Conservation (phyloP, 257 asterid genomes). For the Gentiana dahurica region DNA sequence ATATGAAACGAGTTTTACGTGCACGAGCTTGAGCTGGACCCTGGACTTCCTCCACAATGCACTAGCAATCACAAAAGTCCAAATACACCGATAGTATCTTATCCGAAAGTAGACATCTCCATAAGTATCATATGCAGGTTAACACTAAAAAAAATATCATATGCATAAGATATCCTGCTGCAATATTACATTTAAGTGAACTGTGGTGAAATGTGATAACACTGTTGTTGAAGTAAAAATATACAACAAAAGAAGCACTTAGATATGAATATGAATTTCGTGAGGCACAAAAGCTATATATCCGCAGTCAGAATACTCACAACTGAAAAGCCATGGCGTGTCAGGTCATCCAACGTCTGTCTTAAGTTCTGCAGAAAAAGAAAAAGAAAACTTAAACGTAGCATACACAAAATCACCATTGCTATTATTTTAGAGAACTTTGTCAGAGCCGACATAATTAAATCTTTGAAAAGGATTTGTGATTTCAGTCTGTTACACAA, state of each 20-base stretch:
- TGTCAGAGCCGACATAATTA: neutral
- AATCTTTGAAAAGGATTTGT: neutral
- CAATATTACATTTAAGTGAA: too few relatives aligned
- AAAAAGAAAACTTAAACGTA: conserved; percentile 1
- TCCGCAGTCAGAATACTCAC: conserved; percentile 44
- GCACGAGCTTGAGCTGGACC: conserved; percentile 97
- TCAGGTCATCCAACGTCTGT: conserved; percentile 93
- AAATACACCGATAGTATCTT: neutral
- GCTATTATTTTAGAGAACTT: neutral
- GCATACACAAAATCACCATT: conserved; percentile 5
- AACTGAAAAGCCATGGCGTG: conserved; percentile 90
- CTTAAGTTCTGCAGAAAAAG: conserved; percentile 63
- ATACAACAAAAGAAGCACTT: too few relatives aligned
- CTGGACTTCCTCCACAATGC: conserved; percentile 98
- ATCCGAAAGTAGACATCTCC: neutral
- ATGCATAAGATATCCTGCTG: too few relatives aligned
- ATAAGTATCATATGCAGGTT: too few relatives aligned
- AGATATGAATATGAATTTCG: too few relatives aligned
- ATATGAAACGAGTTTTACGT: conserved; percentile 91
- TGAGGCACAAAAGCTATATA: neutral
- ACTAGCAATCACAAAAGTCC: conserved; percentile 29
- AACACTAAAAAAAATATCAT: too few relatives aligned
- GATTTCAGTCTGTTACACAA: too few relatives aligned
- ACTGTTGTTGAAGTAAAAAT: too few relatives aligned
- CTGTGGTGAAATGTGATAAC: too few relatives aligned